Conservation (phyloP, 176 grass and related monocot genomes). For the Triticum monococcum region DNA sequence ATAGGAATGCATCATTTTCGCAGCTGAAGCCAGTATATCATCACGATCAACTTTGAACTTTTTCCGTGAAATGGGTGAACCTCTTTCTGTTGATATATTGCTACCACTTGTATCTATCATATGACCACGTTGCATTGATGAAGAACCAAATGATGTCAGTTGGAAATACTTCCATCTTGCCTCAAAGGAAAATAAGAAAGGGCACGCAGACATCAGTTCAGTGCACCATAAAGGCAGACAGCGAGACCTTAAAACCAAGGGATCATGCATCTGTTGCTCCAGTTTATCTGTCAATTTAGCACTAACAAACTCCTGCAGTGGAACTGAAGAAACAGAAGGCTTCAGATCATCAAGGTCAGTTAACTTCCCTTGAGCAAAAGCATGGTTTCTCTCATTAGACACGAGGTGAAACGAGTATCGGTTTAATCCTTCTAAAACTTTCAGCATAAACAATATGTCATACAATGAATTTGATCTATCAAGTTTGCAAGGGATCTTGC, state of each 20-base stretch:
- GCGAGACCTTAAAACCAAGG: constrained; percentile 60
- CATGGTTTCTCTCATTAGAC: constrained; percentile 55
- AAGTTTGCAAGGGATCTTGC: constrained; percentile 74
- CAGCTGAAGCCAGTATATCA: constrained; percentile 66
- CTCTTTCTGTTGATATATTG: constrained; percentile 39
- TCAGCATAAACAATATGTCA: constrained; percentile 94
- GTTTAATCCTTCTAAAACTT: constrained; percentile 85
- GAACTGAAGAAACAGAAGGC: constrained; percentile 53
- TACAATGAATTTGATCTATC: constrained; percentile 63
- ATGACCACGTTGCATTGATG: constrained; percentile 40
- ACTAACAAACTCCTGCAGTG: constrained; percentile 74
- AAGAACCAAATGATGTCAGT: constrained; percentile 67
- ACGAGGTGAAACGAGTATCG: constrained; percentile 53
- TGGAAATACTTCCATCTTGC: constrained; percentile 93
- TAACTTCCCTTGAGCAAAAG: constrained; percentile 65
- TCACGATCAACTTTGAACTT: constrained; percentile 88
- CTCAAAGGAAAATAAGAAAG: constrained; percentile 98
- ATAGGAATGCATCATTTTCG: constrained; percentile 70
- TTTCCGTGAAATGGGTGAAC: constrained; percentile 39
- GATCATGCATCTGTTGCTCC: constrained; percentile 97
- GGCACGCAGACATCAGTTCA: constrained; percentile 75
- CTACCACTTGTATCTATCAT: constrained; percentile 41
- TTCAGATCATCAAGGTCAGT: constrained; percentile 67
- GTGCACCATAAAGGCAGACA: constrained; percentile 84
- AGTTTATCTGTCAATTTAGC: constrained; percentile 92